Evolutionary conservation across 257 asterid species (phyloP), one percentile per base, ranked within the genome.

Genomic region (Jasminum sambac): DNA sequence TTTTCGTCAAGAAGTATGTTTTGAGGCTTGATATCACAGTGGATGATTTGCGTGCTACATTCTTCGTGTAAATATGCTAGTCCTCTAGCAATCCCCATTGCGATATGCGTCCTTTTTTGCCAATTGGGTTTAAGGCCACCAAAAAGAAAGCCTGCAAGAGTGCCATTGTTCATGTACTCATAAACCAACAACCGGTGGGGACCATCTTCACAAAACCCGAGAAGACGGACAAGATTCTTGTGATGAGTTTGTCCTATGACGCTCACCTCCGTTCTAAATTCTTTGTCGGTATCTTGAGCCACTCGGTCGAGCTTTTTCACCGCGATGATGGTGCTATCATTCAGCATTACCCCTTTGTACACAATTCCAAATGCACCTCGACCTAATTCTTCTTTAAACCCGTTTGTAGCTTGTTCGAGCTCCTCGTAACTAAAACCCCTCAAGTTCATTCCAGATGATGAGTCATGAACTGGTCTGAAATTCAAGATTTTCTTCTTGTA

Each of bases 1-100:
- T 72, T 5, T 0, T 83, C 85, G 13, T 83, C 83, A 0, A 83
- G 85, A 67, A 80, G 85, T 30, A 83, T 78, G 14, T 83, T 83
- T 1, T 78, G 88, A 75, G 85, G 84, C 63, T 83, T 83, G 57
- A 83, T 80, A 66, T 66, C 78, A 5, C 73, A 74, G 44, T 74
- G 84, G 34, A 82, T 80, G 62, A 83, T 80, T 67, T 74, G 87
- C 0, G 60, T 68, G 24, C 67, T 66, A 23, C 84, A 80, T n/a
- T 77, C 84, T 44, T 77, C 81, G 12, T 80, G 87, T 16, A 80
- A 77, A 62, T 80, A 83, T 2, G 74, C 48, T 11, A 83, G 81
- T 13, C 83, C 87, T 13, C 70, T 57, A 2, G 84, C 67, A 5
- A 83, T 39, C 17, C 83, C 87, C 0, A 66, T 23, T 2, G 79